Evolutionary conservation across 179 eudicot species (phyloP).

Genomic region (Heliamphora pulchella): DNA sequence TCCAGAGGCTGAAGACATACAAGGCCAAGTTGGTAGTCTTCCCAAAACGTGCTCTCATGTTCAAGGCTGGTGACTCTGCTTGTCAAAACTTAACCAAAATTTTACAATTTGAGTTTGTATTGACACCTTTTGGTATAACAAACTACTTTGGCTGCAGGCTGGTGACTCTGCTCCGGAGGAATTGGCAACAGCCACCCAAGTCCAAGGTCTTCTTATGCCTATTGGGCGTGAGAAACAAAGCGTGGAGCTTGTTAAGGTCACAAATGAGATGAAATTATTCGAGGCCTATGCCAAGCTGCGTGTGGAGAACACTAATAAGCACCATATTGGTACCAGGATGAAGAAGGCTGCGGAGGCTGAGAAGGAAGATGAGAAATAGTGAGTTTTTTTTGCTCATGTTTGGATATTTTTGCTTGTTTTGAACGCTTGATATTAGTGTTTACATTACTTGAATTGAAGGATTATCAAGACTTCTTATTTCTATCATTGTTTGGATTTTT

Average conservation of each 20-base stretch:
- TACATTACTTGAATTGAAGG: not conserved
- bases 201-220: conserved; percentile 58
- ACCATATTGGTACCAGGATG: conserved; percentile 58
- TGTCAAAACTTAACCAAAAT: not conserved
- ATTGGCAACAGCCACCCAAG: conserved; percentile 78
- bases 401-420: conserved; percentile 7
- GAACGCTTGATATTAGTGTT: not conserved
- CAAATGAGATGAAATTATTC: conserved; percentile 62
- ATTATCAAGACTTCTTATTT: too few species aligned
- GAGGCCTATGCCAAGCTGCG: conserved; percentile 72
- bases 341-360: conserved; percentile 92
- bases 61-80: conserved; percentile 40
- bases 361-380: conserved; percentile 75
- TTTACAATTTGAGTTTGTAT: not conserved
- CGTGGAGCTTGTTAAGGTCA: conserved; percentile 66
- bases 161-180: conserved; percentile 87
- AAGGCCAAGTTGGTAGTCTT: conserved; percentile 86
- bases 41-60: conserved; percentile 63
- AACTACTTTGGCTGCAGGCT: conserved; percentile 39
- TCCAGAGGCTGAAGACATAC: conserved; percentile 71
- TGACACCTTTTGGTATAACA: not conserved
- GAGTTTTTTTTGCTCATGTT: not conserved
- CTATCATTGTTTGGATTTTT: too few species aligned
- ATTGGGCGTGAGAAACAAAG: conserved; percentile 47
- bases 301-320: conserved; percentile 50